Evolutionary conservation across 306 rosid species (phyloP).

Genomic region (Quercus suber): DNA sequence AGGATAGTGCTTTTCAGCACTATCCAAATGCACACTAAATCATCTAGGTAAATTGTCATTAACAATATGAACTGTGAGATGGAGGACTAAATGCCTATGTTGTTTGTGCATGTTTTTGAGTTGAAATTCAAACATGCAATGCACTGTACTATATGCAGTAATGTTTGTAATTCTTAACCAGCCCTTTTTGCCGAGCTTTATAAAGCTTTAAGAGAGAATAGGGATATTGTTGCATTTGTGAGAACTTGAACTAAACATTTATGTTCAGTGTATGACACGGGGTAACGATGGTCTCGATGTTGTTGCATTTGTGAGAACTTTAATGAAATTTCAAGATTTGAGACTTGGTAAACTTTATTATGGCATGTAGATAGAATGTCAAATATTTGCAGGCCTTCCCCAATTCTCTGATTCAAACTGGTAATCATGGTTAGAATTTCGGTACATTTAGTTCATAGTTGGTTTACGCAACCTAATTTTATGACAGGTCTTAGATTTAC

Average conservation of each 20-base stretch:
- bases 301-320: background rate
- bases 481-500: slow-evolving; percentile 85
- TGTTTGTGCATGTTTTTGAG: background rate
- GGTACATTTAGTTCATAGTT: background rate
- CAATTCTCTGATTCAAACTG: background rate
- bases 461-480: slow-evolving; percentile 7
- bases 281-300: background rate
- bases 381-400: background rate
- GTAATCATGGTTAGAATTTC: background rate
- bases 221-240: background rate
- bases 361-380: background rate
- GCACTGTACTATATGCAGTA: background rate
- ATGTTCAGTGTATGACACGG: background rate
- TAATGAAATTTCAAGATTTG: background rate
- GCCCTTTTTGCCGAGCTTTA: background rate
- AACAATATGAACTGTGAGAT: background rate
- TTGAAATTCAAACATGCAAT: background rate
- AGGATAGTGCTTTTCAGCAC: too few species aligned
- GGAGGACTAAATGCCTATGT: background rate
- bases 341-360: background rate
- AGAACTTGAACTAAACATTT: background rate
- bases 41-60: background rate
- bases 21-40: background rate
- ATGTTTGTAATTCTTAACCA: background rate
- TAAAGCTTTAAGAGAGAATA: background rate